Evolutionary conservation across 208 protist species (phyloP).

Genomic region (Trypanosoma platydactyli): DNA sequence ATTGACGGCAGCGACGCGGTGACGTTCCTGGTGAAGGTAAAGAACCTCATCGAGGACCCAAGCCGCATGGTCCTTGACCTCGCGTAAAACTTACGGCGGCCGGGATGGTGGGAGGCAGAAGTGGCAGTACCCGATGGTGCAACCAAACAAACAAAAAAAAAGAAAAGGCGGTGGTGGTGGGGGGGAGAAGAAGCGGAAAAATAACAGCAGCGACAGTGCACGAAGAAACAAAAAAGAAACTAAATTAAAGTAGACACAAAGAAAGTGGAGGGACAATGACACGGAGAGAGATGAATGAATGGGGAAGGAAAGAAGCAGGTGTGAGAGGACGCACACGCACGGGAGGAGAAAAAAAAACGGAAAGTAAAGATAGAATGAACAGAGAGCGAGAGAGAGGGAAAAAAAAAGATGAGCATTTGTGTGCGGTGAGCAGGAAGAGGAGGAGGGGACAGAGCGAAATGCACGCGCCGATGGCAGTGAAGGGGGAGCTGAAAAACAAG

Average conservation of each 20-base stretch:
- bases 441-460: too few relatives aligned
- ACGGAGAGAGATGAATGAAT: too few relatives aligned
- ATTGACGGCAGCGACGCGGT: conserved; percentile 99
- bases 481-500: not conserved
- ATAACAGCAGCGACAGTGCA: too few relatives aligned
- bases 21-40: conserved; percentile 97
- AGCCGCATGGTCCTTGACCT: conserved; percentile 93
- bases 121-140: not conserved
- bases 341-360: not conserved
- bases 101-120: not conserved
- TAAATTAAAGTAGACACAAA: conserved; percentile 1
- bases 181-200: not conserved
- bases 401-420: conserved; percentile 5
- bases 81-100: conserved; percentile 35
- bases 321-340: not conserved
- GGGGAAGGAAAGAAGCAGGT: conserved; percentile 10
- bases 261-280: too few relatives aligned
- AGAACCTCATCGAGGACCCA: conserved; percentile 97
- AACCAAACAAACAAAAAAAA: not conserved
- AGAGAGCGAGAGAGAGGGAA: not conserved
- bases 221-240: not conserved
- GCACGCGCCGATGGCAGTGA: too few relatives aligned
- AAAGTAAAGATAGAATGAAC: not conserved
- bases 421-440: not conserved
- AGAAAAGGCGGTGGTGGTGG: not conserved